Evolutionary conservation across 495 filamentous ascomycete genomes (phyloP).

Genomic region (Massariosphaeria phaeospora): DNA sequence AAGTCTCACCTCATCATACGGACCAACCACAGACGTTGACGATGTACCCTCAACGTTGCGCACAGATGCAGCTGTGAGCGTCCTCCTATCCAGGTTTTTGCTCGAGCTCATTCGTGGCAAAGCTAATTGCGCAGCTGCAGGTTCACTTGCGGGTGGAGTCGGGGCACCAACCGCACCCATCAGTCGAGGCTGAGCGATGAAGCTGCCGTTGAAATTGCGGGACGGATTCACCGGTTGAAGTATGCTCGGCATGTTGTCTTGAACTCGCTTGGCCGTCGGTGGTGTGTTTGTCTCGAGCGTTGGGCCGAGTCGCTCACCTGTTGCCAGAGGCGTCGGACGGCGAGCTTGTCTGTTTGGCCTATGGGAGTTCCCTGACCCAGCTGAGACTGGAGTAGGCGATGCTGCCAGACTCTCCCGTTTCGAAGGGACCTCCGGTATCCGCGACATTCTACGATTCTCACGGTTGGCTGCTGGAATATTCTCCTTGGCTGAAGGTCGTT

Average conservation of each 20-base stretch:
- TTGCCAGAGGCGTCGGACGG: neutral
- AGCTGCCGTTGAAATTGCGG: neutral
- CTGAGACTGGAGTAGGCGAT: neutral
- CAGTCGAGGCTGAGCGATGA: conserved; percentile 20
- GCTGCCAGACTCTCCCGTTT: neutral
- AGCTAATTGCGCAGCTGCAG: neutral
- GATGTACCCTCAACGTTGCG: neutral
- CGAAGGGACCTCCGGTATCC: conserved; percentile 2
- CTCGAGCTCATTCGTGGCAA: conserved; percentile 11
- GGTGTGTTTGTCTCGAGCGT: neutral
- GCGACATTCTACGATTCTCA: conserved; percentile 14
- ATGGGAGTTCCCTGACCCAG: neutral
- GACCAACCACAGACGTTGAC: neutral
- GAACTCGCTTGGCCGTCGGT: conserved; percentile 4
- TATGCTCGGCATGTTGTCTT: neutral
- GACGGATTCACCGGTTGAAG: neutral
- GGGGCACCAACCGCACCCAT: conserved; percentile 18
- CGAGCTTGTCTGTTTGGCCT: conserved; percentile 8
- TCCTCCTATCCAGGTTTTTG: conserved; percentile 8
- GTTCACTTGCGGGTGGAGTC: conserved; percentile 1
- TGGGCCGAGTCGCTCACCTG: conserved; percentile 11
- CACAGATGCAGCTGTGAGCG: neutral
- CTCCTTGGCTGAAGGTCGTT: conserved; percentile 7
- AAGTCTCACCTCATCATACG: conserved; percentile 21
- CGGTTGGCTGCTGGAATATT: conserved; percentile 15